Evolutionary conservation across 805 yeast genomes (phyloP).

Genomic region (Teunomyces cretensis): DNA sequence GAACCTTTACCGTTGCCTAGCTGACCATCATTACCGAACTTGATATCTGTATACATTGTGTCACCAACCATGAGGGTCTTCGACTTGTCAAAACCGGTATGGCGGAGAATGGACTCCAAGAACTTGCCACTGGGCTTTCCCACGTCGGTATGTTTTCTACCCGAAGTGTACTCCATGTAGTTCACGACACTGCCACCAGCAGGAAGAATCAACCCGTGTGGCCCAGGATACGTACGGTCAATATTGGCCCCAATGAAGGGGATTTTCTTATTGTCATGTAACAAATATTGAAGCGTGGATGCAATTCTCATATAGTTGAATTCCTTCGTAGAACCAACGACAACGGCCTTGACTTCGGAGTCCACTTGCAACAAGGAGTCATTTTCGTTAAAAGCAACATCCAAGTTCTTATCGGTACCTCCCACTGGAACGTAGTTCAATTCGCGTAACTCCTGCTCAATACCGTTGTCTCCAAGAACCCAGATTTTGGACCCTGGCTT

Average conservation of each 20-base stretch:
- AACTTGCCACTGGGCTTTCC: slow-evolving; percentile 39
- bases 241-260: slow-evolving; percentile 43
- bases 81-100: slow-evolving; percentile 23
- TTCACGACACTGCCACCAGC: slow-evolving; percentile 44
- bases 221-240: slow-evolving; percentile 42
- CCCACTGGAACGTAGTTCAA: slow-evolving; percentile 36
- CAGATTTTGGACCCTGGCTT: slow-evolving; percentile 34
- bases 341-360: slow-evolving; percentile 39
- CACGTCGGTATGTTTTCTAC: slow-evolving; percentile 32
- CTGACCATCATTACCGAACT: slow-evolving; percentile 42
- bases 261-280: slow-evolving; percentile 27
- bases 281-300: slow-evolving; percentile 36
- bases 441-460: slow-evolving; percentile 33
- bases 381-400: slow-evolving; percentile 23
- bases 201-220: slow-evolving; percentile 35
- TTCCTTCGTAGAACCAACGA: slow-evolving; percentile 39
- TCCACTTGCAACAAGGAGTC: slow-evolving; percentile 31
- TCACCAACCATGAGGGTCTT: slow-evolving; percentile 42
- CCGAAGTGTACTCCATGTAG: slow-evolving; percentile 35
- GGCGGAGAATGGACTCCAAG: slow-evolving; percentile 27
- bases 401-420: slow-evolving; percentile 30
- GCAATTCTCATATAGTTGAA: slow-evolving; percentile 39
- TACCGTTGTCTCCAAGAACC: slow-evolving; percentile 42
- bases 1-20: slow-evolving; percentile 31
- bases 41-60: slow-evolving; percentile 42